phyloP scores from a whole-genome alignment of 192 early-diverging fungal genomes.

The Rhizophagus sp. region DNA sequence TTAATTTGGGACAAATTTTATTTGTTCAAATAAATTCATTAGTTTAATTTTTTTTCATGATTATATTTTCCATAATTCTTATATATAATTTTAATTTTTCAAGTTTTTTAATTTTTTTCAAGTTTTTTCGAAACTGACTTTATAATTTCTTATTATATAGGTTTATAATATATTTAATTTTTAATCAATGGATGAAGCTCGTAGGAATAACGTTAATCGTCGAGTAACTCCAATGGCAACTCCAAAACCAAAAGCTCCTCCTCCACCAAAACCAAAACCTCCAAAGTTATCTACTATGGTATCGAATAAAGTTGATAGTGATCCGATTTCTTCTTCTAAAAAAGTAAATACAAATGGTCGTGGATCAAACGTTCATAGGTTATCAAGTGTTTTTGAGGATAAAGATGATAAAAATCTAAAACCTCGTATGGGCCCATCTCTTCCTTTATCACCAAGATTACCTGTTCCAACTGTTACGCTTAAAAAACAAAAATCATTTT shows the following conservation, averaged over 20 bases:
- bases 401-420: neutral
- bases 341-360: neutral
- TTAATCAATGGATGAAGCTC: too few relatives aligned
- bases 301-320: conserved; percentile 13
- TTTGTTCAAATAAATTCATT: too few relatives aligned
- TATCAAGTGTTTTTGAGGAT: conserved; percentile 30
- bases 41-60: too few relatives aligned
- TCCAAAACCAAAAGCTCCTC: conserved; percentile 13
- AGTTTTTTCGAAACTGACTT: too few relatives aligned
- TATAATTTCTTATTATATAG: too few relatives aligned
- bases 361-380: conserved; percentile 27
- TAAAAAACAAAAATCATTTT: conserved; percentile 11
- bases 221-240: neutral
- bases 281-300: neutral
- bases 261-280: conserved; percentile 19
- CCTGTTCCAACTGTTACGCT: neutral
- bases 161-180: too few relatives aligned
- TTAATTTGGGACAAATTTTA: too few relatives aligned
- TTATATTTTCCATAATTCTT: too few relatives aligned
- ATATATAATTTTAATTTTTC: too few relatives aligned
- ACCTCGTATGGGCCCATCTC: neutral
- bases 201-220: too few relatives aligned
- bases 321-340: conserved; percentile 11
- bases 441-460: conserved; percentile 11
- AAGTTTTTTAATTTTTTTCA: too few relatives aligned